These are phyloP conservation scores for Podaxis sp. DNA, from an alignment of 768 basidiomycete genomes.

Conservation along the genomic window DNA sequence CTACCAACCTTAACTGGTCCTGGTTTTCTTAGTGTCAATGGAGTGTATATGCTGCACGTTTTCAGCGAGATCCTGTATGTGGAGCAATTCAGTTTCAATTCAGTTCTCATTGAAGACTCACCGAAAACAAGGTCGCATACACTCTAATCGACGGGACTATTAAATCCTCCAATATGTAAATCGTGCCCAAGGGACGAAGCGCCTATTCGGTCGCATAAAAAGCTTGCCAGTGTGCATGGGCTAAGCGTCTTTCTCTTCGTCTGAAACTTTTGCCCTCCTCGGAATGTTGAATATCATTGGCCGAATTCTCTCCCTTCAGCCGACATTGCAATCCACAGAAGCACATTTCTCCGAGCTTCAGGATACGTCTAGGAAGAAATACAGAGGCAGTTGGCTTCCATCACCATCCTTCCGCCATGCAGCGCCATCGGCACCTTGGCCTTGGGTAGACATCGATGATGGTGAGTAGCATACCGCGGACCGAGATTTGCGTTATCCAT, in stretches of 20 bases:
- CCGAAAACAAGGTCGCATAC: slow-evolving; percentile 23
- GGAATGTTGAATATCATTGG: not conserved
- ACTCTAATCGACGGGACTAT: not conserved
- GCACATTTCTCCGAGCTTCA: not conserved
- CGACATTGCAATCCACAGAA: not conserved
- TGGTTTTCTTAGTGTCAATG: not conserved
- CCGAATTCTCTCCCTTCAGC: not conserved
- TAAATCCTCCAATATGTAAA: not conserved
- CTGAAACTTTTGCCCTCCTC: not conserved
- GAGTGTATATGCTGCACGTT: too few species aligned
- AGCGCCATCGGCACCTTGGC: slow-evolving; percentile 41
- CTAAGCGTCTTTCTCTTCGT: not conserved
- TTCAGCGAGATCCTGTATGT: too few species aligned
- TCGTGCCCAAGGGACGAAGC: not conserved
- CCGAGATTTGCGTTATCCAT: not conserved
- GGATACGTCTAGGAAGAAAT: not conserved
- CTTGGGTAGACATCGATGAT: slow-evolving; percentile 40
- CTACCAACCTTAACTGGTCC: not conserved
- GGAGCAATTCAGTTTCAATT: too few species aligned
- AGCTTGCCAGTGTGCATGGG: not conserved
- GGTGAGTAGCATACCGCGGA: slow-evolving; percentile 15
- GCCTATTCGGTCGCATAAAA: slow-evolving; percentile 1
- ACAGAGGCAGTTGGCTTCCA: slow-evolving; percentile 19
- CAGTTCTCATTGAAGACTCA: too few species aligned
- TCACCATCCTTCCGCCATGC: slow-evolving; percentile 38